phyloP scores from a whole-genome alignment of 129 eudicot species.

The Kitagawia praeruptora region DNA sequence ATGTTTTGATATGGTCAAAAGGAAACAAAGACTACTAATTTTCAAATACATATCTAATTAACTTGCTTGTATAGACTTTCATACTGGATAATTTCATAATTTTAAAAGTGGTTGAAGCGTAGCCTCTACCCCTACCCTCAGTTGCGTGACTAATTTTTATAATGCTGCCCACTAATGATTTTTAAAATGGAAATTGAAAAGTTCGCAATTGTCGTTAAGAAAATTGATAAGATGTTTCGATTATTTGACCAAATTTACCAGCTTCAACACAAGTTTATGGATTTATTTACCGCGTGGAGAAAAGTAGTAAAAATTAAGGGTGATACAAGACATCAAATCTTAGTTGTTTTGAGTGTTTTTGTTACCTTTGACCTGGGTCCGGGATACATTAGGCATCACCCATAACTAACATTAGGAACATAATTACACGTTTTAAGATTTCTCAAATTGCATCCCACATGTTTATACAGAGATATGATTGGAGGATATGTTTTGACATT shows the following conservation, averaged over 20 bases:
- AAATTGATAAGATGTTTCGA: background rate
- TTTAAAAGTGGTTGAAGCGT: background rate
- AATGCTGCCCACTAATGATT: background rate
- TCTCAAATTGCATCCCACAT: too few relatives aligned
- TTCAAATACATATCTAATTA: background rate
- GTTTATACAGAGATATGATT: too few relatives aligned
- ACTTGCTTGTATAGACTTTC: slow-evolving; percentile 7
- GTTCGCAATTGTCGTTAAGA: background rate
- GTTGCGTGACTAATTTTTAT: background rate
- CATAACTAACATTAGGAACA: too few relatives aligned
- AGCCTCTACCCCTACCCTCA: background rate
- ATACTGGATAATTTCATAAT: background rate
- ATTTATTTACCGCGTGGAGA: background rate
- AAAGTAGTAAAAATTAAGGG: background rate
- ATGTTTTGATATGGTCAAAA: background rate
- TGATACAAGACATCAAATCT: background rate
- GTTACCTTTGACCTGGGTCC: background rate
- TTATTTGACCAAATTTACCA: background rate
- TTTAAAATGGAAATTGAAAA: background rate
- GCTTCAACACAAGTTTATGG: too few relatives aligned
- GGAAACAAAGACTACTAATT: background rate
- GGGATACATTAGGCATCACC: background rate
- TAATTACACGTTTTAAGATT: too few relatives aligned
- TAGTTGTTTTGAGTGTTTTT: background rate
- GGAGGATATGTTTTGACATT: too few relatives aligned